Percentiles rank a stretch among this genome's conserved stretches.
phyloP scores from a whole-genome alignment of 169 alveolate species.

The Amoebophrya sp. region DNA sequence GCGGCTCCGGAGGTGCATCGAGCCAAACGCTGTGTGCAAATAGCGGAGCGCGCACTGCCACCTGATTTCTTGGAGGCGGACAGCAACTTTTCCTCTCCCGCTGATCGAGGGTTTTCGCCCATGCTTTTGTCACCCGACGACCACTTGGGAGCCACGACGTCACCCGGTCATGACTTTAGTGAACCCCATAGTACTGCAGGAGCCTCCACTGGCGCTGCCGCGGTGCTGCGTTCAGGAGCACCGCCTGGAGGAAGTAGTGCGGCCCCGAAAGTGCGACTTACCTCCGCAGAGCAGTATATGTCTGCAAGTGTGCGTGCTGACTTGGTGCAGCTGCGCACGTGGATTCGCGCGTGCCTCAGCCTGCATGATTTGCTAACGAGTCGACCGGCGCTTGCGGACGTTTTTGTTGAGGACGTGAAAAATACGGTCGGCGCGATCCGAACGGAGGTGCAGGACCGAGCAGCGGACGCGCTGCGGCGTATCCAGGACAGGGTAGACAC shows the following conservation, averaged over 20 bases:
- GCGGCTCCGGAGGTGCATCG: not conserved
- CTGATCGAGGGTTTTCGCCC: not conserved
- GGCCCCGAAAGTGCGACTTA: not conserved
- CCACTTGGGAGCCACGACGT: not conserved
- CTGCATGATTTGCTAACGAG: not conserved
- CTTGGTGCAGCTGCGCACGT: not conserved
- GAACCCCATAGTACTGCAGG: not conserved
- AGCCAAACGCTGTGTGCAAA: not conserved
- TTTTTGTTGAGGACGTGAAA: slow-evolving; percentile 6
- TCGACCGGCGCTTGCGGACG: not conserved
- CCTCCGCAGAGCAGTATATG: not conserved
- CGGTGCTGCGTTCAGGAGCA: not conserved
- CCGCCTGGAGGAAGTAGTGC: no score
- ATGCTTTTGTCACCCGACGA: not conserved
- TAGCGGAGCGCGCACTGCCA: not conserved
- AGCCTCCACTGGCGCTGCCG: not conserved
- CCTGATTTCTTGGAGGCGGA: not conserved
- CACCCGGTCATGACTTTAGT: not conserved
- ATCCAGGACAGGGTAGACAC: not conserved
- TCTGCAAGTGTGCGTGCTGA: not conserved
- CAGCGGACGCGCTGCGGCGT: not conserved
- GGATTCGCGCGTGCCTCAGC: not conserved
- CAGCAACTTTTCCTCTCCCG: not conserved
- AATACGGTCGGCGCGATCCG: not conserved
- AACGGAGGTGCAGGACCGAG: not conserved